A percentile compares a stretch with the other conserved stretches of the same genome.
phyloP scores from a whole-genome alignment of 75 land plant species.

The Larix kaempferi region DNA sequence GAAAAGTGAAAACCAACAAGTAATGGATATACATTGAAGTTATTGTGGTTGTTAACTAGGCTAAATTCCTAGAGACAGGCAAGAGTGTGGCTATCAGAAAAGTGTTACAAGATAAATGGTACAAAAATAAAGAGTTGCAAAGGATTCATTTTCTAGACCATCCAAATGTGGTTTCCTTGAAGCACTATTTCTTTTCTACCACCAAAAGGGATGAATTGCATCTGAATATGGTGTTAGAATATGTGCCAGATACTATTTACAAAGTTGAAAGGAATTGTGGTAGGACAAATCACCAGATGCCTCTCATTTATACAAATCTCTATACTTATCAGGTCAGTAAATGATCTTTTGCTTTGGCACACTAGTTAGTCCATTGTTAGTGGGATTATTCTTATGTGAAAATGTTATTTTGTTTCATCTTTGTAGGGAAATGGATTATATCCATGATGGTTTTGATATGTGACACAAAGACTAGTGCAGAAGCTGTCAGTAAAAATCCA shows the following conservation, averaged over 20 bases:
- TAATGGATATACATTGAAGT: no score
- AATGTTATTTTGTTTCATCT: constrained; percentile 35
- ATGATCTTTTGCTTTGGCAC: neutral
- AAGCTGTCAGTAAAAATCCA: no score
- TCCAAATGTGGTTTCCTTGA: no score
- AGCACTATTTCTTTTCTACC: constrained; percentile 82
- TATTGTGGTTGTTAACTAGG: no score
- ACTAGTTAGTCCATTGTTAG: neutral
- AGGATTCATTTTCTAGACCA: no score
- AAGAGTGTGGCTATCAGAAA: no score
- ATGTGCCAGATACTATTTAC: constrained; percentile 83
- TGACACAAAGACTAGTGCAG: constrained; percentile 90
- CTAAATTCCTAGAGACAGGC: no score
- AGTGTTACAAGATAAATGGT: no score
- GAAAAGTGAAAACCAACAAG: no score
- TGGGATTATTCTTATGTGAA: neutral
- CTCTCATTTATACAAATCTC: constrained; percentile 52
- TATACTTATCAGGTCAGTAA: neutral
- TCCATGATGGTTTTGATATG: constrained; percentile 67
- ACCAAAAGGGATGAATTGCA: constrained; percentile 80
- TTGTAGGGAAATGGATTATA: constrained; percentile 81
- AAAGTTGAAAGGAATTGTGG: constrained; percentile 39
- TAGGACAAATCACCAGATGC: constrained; percentile 54
- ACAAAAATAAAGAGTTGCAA: no score
- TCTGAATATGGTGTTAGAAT: constrained; percentile 87